These are phyloP conservation scores for Perilla frutescens DNA, from an alignment of 257 asterid species.

Conservation along the genomic window DNA sequence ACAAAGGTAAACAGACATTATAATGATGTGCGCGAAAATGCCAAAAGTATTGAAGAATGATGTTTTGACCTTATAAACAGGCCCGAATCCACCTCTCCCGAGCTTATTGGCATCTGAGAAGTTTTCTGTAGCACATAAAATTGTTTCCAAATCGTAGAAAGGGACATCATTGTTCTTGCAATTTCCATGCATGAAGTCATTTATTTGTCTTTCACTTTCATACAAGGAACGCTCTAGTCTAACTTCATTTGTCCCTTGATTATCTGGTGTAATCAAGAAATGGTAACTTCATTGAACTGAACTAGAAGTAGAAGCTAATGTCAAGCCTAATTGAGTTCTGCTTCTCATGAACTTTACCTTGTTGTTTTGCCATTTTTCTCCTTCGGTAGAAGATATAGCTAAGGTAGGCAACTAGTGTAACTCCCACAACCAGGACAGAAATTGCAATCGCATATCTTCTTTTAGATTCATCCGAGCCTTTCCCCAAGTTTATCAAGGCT, in stretches of 20 bases:
- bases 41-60: background rate
- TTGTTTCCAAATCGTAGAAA: constrained; percentile 42
- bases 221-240: constrained; percentile 4
- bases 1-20: background rate
- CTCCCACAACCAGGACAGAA: constrained; percentile 31
- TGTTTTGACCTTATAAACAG: constrained; percentile 57
- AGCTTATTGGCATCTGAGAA: constrained; percentile 59
- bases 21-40: background rate
- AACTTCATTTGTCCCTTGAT: constrained; percentile 25
- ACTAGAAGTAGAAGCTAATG: background rate
- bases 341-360: constrained; percentile 17
- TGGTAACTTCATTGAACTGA: background rate
- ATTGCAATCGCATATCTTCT: constrained; percentile 21
- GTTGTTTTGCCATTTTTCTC: constrained; percentile 23
- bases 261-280: constrained; percentile 24
- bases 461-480: too few relatives aligned
- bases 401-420: constrained; percentile 29
- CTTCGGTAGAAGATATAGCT: constrained; percentile 37
- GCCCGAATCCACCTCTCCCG: constrained; percentile 75
- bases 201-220: constrained; percentile 32
- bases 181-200: constrained; percentile 41
- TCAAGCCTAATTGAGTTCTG: background rate
- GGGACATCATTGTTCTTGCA: constrained; percentile 46
- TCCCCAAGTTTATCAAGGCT: too few relatives aligned
- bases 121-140: constrained; percentile 55